Evolutionary conservation across 768 basidiomycete genomes (phyloP), one percentile per base, ranked within the genome.

Genomic region (Tricholomella constricta): DNA sequence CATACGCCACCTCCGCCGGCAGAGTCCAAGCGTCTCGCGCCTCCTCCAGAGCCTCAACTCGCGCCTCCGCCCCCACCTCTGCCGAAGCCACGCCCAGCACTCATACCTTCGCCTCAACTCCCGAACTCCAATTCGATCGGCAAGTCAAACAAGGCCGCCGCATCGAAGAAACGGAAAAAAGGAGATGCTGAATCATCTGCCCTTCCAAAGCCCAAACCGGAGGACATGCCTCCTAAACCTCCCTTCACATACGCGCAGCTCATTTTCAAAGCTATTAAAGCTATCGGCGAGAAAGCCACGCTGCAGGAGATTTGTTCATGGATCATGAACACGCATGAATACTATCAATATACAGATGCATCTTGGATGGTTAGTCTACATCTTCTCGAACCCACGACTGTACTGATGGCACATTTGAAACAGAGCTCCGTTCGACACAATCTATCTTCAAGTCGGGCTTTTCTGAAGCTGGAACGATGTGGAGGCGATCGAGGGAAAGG

Each of bases 351-450:
- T 64, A 88, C 89, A 52, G 88, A 90, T 65, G 86, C 86, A 37
- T 89, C 91, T 38, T 98, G 95, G 94, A 93, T 92, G 88, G 93
- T 93, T 57, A 63, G 84, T 75, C 43, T 59, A 14, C 3, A 23
- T 43, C 25, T 55, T 23, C 56, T 47, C 49, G 9, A 45, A 50
- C 29, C 41, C 46, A 9, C 26, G 3, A 15, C 14, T 10, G 31
- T 44, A 19, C 48, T 45, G 34, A 56, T 56, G 54, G 63, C 48
- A 40, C 32, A 15, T 26, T 22, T n/a, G 32, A 34, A 47, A 29
- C 64, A 94, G 91, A 94, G 90, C 62, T 96, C 96, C 26, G 88
- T 98, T 41, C 88, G 94, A 19, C 94, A 98, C 64, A 95, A 94
- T 66, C 72, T 99, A n/a, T 95, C 94, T 1, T 91, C 93, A 10